phyloP scores from a whole-genome alignment of 2,329 filamentous ascomycete species.

The Pestalotiopsis sp. region DNA sequence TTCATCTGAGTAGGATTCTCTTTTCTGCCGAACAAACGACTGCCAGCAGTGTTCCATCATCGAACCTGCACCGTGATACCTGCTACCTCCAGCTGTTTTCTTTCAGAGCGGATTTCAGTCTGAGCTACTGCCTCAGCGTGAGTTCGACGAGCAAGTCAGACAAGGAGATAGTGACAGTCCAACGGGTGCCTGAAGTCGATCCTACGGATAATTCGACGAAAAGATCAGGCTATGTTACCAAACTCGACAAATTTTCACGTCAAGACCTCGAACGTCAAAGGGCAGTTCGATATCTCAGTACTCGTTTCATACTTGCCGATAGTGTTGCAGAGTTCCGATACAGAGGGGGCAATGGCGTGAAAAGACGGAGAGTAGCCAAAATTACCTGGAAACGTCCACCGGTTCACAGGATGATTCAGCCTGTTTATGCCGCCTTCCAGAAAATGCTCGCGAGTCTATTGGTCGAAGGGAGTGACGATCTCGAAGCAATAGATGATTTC shows the following conservation, averaged over 20 bases:
- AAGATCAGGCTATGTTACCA: background rate
- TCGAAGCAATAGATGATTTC: conserved; percentile 9
- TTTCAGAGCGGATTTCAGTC: conserved; percentile 43
- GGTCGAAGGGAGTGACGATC: background rate
- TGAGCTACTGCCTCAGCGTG: conserved; percentile 40
- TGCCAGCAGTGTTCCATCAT: background rate
- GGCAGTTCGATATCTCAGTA: conserved; percentile 18
- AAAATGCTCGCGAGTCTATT: background rate
- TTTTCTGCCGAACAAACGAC: conserved; percentile 17
- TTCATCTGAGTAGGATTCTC: conserved; percentile 23
- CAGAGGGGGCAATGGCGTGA: background rate
- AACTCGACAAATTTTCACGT: background rate
- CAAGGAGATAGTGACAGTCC: conserved; percentile 19
- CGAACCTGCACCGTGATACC: background rate
- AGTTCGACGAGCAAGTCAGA: conserved; percentile 18
- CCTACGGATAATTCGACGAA: background rate
- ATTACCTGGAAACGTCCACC: background rate
- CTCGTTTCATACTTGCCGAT: conserved; percentile 27
- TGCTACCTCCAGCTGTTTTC: conserved; percentile 50
- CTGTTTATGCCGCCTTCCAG: conserved; percentile 7
- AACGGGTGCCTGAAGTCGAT: conserved; percentile 13
- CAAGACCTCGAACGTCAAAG: conserved; percentile 13
- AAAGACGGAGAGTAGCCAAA: background rate
- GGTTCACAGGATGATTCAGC: conserved; percentile 5
- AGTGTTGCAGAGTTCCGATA: conserved; percentile 16